Conservation (phyloP, 495 filamentous ascomycete species). For the Xylaria sp. region DNA sequence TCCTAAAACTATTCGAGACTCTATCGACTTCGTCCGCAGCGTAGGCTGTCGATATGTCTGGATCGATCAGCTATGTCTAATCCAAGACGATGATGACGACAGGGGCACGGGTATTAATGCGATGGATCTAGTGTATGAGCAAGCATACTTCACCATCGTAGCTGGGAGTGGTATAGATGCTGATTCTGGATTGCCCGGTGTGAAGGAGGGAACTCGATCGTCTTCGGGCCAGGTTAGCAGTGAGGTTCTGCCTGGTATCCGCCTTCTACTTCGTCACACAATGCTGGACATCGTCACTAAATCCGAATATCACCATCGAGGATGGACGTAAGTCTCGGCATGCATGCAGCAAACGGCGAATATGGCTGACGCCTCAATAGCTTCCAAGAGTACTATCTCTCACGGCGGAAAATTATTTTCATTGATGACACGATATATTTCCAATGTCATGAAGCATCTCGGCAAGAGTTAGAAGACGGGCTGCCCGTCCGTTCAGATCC, state of each 20-base stretch:
- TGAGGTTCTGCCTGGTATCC: conserved; percentile 15
- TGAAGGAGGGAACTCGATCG: conserved; percentile 28
- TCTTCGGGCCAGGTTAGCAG: conserved; percentile 9
- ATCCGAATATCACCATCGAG: conserved; percentile 24
- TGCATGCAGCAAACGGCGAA: not conserved
- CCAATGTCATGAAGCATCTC: conserved; percentile 34
- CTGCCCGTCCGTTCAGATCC: conserved; percentile 14
- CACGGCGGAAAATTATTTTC: conserved; percentile 41
- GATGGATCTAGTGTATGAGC: conserved; percentile 29
- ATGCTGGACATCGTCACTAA: conserved; percentile 25
- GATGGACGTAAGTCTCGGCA: conserved; percentile 23
- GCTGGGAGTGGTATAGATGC: conserved; percentile 40
- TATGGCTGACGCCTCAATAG: conserved; percentile 24
- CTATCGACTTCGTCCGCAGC: conserved; percentile 36
- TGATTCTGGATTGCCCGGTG: conserved; percentile 40
- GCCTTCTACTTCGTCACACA: conserved; percentile 11
- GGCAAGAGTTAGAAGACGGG: conserved; percentile 29
- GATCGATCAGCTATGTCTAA: conserved; percentile 43
- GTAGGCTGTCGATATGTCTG: conserved; percentile 43
- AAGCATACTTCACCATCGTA: conserved; percentile 32
- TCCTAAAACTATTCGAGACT: conserved; percentile 37
- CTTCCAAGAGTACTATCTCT: conserved; percentile 47
- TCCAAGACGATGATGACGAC: conserved; percentile 23
- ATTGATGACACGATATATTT: conserved; percentile 39
- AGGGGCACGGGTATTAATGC: conserved; percentile 20